Conservation (phyloP, 2,329 filamentous ascomycete species). For the Teratosphaeria destructans region DNA sequence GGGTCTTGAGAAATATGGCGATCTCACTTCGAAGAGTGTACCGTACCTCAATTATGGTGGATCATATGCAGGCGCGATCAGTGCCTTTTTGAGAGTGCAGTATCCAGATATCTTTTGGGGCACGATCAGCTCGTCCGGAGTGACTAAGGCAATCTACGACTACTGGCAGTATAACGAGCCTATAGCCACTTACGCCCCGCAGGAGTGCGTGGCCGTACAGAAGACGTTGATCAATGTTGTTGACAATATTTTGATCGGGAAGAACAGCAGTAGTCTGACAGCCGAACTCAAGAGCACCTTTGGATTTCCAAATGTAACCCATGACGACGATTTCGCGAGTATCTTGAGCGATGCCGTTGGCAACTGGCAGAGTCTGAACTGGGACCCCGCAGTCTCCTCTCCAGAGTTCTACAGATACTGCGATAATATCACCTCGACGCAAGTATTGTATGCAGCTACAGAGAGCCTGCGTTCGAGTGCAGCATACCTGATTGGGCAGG, state of each 20-base stretch:
- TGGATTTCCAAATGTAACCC: constrained; percentile 38
- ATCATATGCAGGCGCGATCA: constrained; percentile 72
- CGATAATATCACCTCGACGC: constrained; percentile 41
- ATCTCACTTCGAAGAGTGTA: constrained; percentile 54
- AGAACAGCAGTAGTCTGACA: constrained; percentile 35
- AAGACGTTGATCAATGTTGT: constrained; percentile 51
- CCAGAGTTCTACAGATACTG: constrained; percentile 45
- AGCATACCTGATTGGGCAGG: constrained; percentile 35
- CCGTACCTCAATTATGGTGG: constrained; percentile 76
- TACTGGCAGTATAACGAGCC: constrained; percentile 55
- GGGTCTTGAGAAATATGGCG: constrained; percentile 51
- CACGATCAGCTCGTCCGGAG: constrained; percentile 69
- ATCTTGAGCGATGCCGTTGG: constrained; percentile 33
- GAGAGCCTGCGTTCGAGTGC: constrained; percentile 30
- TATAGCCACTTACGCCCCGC: constrained; percentile 45
- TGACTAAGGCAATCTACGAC: constrained; percentile 66
- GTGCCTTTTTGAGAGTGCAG: constrained; percentile 61
- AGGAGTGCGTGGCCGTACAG: constrained; percentile 54
- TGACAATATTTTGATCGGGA: constrained; percentile 46
- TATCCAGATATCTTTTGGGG: constrained; percentile 75
- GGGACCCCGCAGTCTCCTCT: constrained; percentile 47
- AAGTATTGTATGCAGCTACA: constrained; percentile 34
- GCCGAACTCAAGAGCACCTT: constrained; percentile 44
- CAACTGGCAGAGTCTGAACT: constrained; percentile 47
- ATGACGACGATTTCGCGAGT: constrained; percentile 43